Conservation (phyloP, 306 rosid species). For the Cyclanthera cordifolia region DNA sequence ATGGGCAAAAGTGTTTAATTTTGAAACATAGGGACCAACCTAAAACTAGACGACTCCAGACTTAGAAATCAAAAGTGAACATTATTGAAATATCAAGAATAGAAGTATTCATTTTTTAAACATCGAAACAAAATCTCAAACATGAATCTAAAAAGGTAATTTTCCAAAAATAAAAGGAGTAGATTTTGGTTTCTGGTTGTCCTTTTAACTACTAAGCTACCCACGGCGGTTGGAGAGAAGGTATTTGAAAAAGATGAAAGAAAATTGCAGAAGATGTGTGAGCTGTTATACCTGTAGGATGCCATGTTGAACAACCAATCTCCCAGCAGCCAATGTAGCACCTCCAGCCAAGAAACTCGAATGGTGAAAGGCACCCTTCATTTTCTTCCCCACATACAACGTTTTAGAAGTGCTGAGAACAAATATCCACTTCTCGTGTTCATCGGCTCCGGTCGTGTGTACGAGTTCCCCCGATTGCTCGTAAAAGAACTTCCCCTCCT, state of each 20-base stretch:
- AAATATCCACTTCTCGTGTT: conserved; percentile 27
- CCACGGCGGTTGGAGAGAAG: not conserved
- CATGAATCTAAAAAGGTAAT: too few relatives aligned
- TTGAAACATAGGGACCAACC: too few relatives aligned
- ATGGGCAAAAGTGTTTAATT: too few relatives aligned
- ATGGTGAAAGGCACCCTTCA: conserved; percentile 38
- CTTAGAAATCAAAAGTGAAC: too few relatives aligned
- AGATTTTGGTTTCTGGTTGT: too few relatives aligned
- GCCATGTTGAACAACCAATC: conserved; percentile 23
- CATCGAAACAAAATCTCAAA: too few relatives aligned
- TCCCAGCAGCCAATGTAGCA: conserved; percentile 31
- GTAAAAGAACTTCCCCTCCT: conserved; percentile 23
- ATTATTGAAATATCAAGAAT: too few relatives aligned
- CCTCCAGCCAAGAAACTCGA: conserved; percentile 42
- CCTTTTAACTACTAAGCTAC: too few relatives aligned
- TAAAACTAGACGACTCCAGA: too few relatives aligned
- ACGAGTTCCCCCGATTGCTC: conserved; percentile 19
- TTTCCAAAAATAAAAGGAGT: too few relatives aligned
- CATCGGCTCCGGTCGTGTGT: conserved; percentile 19
- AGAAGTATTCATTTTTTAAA: too few relatives aligned
- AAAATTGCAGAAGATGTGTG: not conserved
- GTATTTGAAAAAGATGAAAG: not conserved
- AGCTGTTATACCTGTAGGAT: conserved; percentile 22
- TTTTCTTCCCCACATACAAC: conserved; percentile 28
- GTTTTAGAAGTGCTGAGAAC: conserved; percentile 24